Percentiles rank a stretch among this genome's conserved stretches.
Conservation (phyloP, 345 rosid species). For the Pistacia vera region DNA sequence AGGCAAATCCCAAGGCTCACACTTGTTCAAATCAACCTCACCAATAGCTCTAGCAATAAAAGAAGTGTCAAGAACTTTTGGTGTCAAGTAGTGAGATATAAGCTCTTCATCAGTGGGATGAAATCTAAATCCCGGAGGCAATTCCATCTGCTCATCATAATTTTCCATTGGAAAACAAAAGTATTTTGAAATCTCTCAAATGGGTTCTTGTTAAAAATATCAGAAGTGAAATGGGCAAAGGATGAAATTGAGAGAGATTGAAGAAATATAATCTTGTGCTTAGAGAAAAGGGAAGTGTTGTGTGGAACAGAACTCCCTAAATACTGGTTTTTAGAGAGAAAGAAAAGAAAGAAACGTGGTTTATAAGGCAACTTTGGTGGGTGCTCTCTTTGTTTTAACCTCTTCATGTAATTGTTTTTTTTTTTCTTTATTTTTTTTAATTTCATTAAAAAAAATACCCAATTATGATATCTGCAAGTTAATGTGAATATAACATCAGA, state of each 20-base stretch:
- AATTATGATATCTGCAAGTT: neutral
- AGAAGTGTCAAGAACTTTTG: slow-evolving; percentile 40
- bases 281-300: slow-evolving; percentile 18
- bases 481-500: neutral
- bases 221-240: too few relatives aligned
- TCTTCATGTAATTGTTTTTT: neutral
- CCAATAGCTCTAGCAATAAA: slow-evolving; percentile 57
- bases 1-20: slow-evolving; percentile 77
- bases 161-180: slow-evolving; percentile 33
- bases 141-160: slow-evolving; percentile 42
- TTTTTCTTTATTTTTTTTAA: neutral
- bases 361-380: slow-evolving; percentile 39
- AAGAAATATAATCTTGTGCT: slow-evolving; percentile 4
- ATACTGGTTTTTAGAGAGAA: slow-evolving; percentile 30
- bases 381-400: slow-evolving; percentile 22
- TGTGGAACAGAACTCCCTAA: slow-evolving; percentile 30
- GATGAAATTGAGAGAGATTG: neutral
- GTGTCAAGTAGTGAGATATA: slow-evolving; percentile 52
- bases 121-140: slow-evolving; percentile 69
- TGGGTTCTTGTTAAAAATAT: neutral
- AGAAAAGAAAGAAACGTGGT: slow-evolving; percentile 36
- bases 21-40: slow-evolving; percentile 68
- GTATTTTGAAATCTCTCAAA: neutral
- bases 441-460: slow-evolving; percentile 26
- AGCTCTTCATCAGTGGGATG: slow-evolving; percentile 69